A percentile compares a stretch with the other conserved stretches of the same genome.
Conservation (phyloP, 2,329 filamentous ascomycete species). For the Monilinia aucupariae region DNA sequence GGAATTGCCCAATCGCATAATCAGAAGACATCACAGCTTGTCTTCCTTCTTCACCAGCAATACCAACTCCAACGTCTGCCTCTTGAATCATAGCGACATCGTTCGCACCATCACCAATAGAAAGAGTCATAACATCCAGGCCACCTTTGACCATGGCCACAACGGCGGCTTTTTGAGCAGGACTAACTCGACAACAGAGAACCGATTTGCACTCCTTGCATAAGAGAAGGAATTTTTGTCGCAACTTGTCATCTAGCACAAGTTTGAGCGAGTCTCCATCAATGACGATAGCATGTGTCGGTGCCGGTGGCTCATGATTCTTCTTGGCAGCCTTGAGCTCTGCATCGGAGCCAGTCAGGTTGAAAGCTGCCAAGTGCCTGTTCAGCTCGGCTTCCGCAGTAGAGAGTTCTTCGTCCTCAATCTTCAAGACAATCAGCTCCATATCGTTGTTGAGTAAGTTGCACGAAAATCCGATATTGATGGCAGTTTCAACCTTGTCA, state of each 20-base stretch:
- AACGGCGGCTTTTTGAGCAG: slow-evolving; percentile 94
- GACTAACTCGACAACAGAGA: slow-evolving; percentile 93
- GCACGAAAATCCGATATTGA: slow-evolving; percentile 99
- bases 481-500: slow-evolving; percentile 98
- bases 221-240: slow-evolving; percentile 87
- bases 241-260: slow-evolving; percentile 74
- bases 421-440: slow-evolving; percentile 88
- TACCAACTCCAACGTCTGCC: slow-evolving; percentile 92
- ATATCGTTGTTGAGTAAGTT: slow-evolving; percentile 96
- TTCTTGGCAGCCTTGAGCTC: slow-evolving; percentile 74
- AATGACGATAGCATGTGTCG: slow-evolving; percentile 89
- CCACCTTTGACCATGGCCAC: slow-evolving; percentile 93
- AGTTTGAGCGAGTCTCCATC: slow-evolving; percentile 91
- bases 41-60: slow-evolving; percentile 85
- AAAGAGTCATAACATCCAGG: slow-evolving; percentile 91
- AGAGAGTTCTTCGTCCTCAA: slow-evolving; percentile 64
- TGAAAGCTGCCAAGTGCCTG: slow-evolving; percentile 65
- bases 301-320: slow-evolving; percentile 78
- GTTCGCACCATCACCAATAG: slow-evolving; percentile 89
- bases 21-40: slow-evolving; percentile 96
- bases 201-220: slow-evolving; percentile 98
- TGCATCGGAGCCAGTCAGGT: slow-evolving; percentile 75
- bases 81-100: slow-evolving; percentile 98
- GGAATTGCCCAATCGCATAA: slow-evolving; percentile 91
- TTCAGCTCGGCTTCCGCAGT: slow-evolving; percentile 68